Conservation (phyloP, 2,329 filamentous ascomycete species). For the Ophiostoma himal-ulmi region DNA sequence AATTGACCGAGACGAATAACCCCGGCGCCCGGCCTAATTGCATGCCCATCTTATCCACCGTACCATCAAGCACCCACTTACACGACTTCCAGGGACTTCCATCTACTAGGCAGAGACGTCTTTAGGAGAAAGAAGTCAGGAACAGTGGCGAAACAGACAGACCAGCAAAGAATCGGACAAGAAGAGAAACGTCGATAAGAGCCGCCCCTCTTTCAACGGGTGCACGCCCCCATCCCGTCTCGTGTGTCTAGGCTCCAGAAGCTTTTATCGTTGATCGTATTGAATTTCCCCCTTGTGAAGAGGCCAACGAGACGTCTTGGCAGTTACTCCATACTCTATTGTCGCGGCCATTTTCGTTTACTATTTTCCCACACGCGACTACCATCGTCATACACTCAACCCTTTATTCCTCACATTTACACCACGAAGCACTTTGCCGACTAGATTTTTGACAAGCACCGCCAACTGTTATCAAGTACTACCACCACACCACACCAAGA, state of each 20-base stretch:
- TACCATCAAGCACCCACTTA: conserved; percentile 16
- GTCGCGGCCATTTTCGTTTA: not conserved
- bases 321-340: not conserved
- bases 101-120: not conserved
- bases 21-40: not conserved
- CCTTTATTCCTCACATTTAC: not conserved
- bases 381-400: conserved; percentile 14
- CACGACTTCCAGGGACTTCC: conserved; percentile 9
- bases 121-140: not conserved
- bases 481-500: not conserved
- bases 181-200: not conserved
- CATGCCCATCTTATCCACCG: conserved; percentile 13
- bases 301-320: conserved; percentile 23
- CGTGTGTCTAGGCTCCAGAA: conserved; percentile 2
- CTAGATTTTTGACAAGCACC: not conserved
- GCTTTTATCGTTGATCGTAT: conserved; percentile 4
- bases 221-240: not conserved
- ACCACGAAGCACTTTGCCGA: not conserved
- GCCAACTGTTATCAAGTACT: not conserved
- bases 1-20: not conserved
- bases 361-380: conserved; percentile 6
- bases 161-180: not conserved
- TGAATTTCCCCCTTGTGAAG: conserved; percentile 11
- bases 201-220: conserved; percentile 14
- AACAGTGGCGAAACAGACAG: not conserved